These are phyloP conservation scores for Heliocybe sulcata DNA, from an alignment of 1,284 basidiomycete species.

Conservation along the genomic window DNA sequence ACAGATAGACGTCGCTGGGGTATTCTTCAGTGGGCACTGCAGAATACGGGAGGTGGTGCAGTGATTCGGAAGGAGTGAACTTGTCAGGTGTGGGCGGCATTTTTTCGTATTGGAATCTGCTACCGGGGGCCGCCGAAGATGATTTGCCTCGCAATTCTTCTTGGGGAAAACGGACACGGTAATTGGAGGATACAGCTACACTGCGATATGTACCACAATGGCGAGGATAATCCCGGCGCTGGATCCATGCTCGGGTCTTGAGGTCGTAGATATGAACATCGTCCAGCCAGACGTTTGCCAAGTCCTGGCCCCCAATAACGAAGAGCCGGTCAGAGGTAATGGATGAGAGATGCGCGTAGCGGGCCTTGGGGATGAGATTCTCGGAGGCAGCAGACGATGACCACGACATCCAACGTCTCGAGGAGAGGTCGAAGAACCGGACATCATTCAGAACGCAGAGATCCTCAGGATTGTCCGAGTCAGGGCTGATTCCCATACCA, in stretches of 20 bases:
- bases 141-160: conserved; percentile 44
- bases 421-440: conserved; percentile 73
- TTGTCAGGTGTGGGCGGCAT: conserved; percentile 27
- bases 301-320: conserved; percentile 91
- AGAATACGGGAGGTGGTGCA: conserved; percentile 72
- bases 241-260: conserved; percentile 64
- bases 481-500: conserved; percentile 80
- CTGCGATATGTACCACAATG: conserved; percentile 93
- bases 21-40: conserved; percentile 62
- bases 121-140: conserved; percentile 45
- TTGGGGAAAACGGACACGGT: conserved; percentile 61
- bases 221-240: conserved; percentile 72
- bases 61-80: conserved; percentile 49
- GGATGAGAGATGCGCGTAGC: conserved; percentile 88
- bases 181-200: conserved; percentile 71
- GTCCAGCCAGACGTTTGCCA: conserved; percentile 86
- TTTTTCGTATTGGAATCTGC: conserved; percentile 46
- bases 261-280: conserved; percentile 88
- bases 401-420: conserved; percentile 61
- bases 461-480: conserved; percentile 61
- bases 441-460: conserved; percentile 82
- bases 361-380: conserved; percentile 60
- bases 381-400: conserved; percentile 14
- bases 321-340: conserved; percentile 80
- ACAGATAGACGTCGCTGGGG: conserved; percentile 74